phyloP scores from a whole-genome alignment of 805 yeast genomes.

The Lachancea kluyveri region DNA sequence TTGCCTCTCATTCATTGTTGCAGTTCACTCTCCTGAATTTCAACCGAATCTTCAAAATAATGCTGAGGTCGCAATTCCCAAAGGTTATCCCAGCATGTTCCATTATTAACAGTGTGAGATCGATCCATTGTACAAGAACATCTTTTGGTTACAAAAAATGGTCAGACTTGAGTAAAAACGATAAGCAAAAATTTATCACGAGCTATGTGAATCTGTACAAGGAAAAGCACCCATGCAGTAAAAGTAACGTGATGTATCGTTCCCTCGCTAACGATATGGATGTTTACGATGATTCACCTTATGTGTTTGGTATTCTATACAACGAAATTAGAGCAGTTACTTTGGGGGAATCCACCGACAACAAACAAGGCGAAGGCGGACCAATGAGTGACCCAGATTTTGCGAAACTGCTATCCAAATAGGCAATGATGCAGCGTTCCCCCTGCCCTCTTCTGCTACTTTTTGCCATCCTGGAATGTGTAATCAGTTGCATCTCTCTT shows the following conservation, averaged over 20 bases:
- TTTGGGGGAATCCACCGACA: constrained; percentile 15
- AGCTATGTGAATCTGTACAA: constrained; percentile 27
- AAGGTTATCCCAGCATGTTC: constrained; percentile 1
- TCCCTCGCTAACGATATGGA: constrained; percentile 34
- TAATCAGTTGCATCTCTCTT: no score
- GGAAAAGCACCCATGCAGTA: constrained; percentile 30
- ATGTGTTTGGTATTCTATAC: constrained; percentile 35
- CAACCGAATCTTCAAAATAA: no score
- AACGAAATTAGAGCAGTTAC: constrained; percentile 27
- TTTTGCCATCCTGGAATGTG: no score
- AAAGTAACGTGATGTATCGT: constrained; percentile 31
- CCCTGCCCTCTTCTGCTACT: no score
- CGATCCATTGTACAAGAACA: neutral
- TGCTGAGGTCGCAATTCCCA: no score
- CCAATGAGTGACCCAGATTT: constrained; percentile 20
- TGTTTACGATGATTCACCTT: constrained; percentile 32
- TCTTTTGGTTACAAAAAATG: constrained; percentile 23
- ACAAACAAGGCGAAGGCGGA: constrained; percentile 17
- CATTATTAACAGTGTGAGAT: neutral
- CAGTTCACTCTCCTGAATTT: no score
- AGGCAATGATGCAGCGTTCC: no score
- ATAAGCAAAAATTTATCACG: constrained; percentile 26
- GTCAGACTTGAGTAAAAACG: constrained; percentile 23
- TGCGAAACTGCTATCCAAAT: constrained; percentile 13
- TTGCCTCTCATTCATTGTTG: no score